phyloP scores from a whole-genome alignment of 2,329 filamentous ascomycete species.

The Sarocladium strictum region DNA sequence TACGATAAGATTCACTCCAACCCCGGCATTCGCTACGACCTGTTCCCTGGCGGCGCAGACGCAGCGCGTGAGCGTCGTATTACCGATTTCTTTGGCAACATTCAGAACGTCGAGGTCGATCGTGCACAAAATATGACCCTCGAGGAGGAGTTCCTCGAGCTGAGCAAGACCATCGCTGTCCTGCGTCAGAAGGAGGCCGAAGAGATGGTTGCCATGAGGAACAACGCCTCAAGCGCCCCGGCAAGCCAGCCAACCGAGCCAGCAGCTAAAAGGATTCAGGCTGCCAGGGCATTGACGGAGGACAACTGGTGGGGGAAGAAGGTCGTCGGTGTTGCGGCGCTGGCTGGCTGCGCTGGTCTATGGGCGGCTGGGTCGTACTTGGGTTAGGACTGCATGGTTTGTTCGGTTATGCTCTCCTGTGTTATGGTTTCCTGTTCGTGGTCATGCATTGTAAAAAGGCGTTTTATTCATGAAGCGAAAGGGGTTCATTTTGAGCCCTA shows the following conservation, averaged over 20 bases:
- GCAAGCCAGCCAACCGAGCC: slow-evolving; percentile 22
- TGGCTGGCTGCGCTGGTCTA: slow-evolving; percentile 54
- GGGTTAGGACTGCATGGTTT: slow-evolving; percentile 17
- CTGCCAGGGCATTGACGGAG: slow-evolving; percentile 55
- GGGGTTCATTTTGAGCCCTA: neutral
- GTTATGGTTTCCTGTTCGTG: no score
- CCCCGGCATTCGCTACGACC: slow-evolving; percentile 86
- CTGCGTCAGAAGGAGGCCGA: slow-evolving; percentile 44
- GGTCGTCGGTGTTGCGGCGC: slow-evolving; percentile 52
- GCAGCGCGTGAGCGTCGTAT: slow-evolving; percentile 74
- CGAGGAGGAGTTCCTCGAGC: slow-evolving; percentile 69
- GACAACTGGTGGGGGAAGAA: slow-evolving; percentile 64
- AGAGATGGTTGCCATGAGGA: slow-evolving; percentile 21
- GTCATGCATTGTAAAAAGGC: slow-evolving; percentile 5
- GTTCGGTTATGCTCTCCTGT: no score
- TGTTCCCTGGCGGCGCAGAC: slow-evolving; percentile 81
- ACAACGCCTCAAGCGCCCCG: slow-evolving; percentile 19
- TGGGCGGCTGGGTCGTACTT: slow-evolving; percentile 54
- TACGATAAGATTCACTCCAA: slow-evolving; percentile 90
- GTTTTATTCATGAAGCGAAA: slow-evolving; percentile 3
- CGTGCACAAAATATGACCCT: slow-evolving; percentile 50
- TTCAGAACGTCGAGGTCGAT: slow-evolving; percentile 92
- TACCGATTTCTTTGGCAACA: slow-evolving; percentile 97
- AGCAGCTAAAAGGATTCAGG: slow-evolving; percentile 23
- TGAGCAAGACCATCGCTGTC: slow-evolving; percentile 61